phyloP scores from a whole-genome alignment of 441 rosid species.

The Isatis lusitanica region DNA sequence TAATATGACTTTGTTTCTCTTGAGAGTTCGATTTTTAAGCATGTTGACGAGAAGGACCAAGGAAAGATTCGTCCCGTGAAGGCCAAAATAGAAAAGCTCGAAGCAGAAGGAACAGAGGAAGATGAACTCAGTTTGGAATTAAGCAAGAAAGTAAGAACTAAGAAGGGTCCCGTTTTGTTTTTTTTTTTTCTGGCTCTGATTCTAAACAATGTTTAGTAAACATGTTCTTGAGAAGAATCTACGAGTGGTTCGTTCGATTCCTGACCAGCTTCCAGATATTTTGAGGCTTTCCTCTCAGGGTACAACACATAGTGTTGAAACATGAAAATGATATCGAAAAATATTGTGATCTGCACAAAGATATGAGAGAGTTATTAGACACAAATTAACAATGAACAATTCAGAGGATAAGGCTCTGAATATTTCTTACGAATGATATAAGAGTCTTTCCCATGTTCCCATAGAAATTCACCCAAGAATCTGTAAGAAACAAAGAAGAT shows the following conservation, averaged over 20 bases:
- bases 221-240: constrained; percentile 46
- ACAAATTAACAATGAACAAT: background rate
- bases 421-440: constrained; percentile 70
- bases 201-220: constrained; percentile 34
- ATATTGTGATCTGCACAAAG: constrained; percentile 60
- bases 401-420: background rate
- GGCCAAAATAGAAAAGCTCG: too few species aligned
- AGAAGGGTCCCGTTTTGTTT: background rate
- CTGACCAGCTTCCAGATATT: constrained; percentile 32
- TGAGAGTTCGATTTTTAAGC: too few species aligned
- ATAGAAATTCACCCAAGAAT: constrained; percentile 95
- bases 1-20: too few species aligned
- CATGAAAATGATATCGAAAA: constrained; percentile 83
- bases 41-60: too few species aligned
- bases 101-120: too few species aligned
- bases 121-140: too few species aligned
- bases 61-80: too few species aligned
- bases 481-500: constrained; percentile 41
- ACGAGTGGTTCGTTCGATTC: constrained; percentile 53
- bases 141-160: too few species aligned
- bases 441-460: constrained; percentile 90
- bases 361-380: background rate
- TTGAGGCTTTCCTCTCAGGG: constrained; percentile 42
- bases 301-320: constrained; percentile 58
- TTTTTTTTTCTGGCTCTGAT: constrained; percentile 26